Evolutionary conservation across 805 yeast species (phyloP), one percentile per base, ranked within the genome.

Genomic region (Candida argentea): DNA sequence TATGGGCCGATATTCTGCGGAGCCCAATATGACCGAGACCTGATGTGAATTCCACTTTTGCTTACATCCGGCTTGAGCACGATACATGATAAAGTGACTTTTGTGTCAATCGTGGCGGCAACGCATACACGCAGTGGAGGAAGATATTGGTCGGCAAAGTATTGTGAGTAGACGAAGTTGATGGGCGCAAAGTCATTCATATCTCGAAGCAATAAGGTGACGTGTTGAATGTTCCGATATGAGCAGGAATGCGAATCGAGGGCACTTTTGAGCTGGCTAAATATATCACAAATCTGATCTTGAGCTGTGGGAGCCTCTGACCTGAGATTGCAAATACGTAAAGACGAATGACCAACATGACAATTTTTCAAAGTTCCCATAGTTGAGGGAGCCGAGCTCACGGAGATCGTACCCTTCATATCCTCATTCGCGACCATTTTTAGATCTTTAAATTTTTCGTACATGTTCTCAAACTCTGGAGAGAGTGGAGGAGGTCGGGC

Each of bases 1-100:
- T 91, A 91, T 0, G 98, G 98, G 0, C 98, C 98, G 25, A 91
- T 91, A 40, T 91, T 91, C 20, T 94, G 89, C 0, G 98, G 98
- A 0, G 96, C 97, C 98, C 98, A 91, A 49, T 82, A 87, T 22
- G 96, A 86, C 34, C 87, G 65, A 1, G 96, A 86, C 42, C 91
- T 89, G 6, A 91, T 85, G 45, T 91, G 97, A 10, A 89, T 57
- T 1, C 97, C 95, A 17, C 55, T 57, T 39, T 79, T 79, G 26
- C 26, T 6, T 11, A 20, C 8, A 5, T 33, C 24, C 18, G 54
- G 43, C 15, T 51, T 39, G 11, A 74, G 43, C 0, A 68, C 67
- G 9, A 68, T 57, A 10, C 79, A 74, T 0, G 95, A 82, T 6
- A 87, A 46, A 41, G 73, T 80, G 5, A 77, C 45, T 0, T 51